Conservation (phyloP, 2,329 filamentous ascomycete species). For the Trichophyton rubrum region DNA sequence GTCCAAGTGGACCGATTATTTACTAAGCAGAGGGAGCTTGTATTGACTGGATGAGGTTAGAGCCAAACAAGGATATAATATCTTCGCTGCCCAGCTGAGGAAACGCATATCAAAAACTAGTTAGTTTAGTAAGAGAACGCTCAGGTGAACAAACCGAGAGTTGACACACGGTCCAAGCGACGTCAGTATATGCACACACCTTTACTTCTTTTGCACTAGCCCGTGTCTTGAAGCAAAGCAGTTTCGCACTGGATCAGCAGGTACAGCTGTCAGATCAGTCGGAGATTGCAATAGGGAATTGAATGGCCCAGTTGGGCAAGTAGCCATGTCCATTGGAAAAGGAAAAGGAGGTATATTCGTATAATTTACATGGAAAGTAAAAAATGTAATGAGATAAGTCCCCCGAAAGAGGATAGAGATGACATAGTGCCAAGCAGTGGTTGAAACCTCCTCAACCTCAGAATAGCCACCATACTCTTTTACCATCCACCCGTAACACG, state of each 20-base stretch:
- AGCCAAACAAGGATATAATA: background rate
- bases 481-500: conserved; percentile 1
- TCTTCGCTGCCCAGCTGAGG: background rate
- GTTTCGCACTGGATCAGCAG: background rate
- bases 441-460: background rate
- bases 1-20: too few relatives aligned
- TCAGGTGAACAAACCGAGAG: background rate
- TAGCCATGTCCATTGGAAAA: background rate
- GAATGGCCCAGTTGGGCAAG: background rate
- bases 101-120: background rate
- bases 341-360: background rate
- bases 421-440: background rate
- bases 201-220: background rate
- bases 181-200: background rate
- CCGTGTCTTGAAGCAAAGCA: background rate
- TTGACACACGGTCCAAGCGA: background rate
- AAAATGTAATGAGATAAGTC: background rate
- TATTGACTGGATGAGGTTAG: background rate
- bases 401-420: background rate
- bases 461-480: background rate
- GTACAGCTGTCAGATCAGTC: background rate
- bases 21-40: background rate
- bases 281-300: background rate
- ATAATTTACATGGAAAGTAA: conserved; percentile 1
- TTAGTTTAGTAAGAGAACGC: background rate